Conservation (phyloP, 495 filamentous ascomycete genomes). For the Talaromyces trachyspermus region DNA sequence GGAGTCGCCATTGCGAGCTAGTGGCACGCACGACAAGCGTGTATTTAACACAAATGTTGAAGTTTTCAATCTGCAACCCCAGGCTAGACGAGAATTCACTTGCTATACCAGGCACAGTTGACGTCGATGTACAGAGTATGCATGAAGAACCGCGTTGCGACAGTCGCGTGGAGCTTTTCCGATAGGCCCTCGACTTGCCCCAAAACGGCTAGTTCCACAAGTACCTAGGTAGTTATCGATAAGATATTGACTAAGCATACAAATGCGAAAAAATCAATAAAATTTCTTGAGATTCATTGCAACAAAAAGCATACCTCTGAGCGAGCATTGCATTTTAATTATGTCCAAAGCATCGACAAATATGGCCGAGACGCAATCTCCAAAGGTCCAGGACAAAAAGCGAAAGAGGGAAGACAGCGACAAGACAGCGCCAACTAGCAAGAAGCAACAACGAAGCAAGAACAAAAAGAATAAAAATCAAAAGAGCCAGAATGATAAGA, state of each 20-base stretch:
- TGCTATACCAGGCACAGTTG: too few species aligned
- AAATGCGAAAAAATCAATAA: constrained; percentile 1
- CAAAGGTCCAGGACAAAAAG: constrained; percentile 1
- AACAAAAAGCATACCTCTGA: neutral
- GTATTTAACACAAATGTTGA: too few species aligned
- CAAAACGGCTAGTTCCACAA: constrained; percentile 4
- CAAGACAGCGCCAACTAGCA: constrained; percentile 1
- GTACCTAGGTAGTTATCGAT: too few species aligned
- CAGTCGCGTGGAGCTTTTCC: constrained; percentile 13
- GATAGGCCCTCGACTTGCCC: neutral
- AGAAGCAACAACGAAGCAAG: constrained; percentile 3
- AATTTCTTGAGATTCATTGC: constrained; percentile 5
- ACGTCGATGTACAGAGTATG: constrained; percentile 4
- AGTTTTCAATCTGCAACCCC: too few species aligned
- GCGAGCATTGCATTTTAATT: neutral
- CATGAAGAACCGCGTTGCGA: constrained; percentile 1
- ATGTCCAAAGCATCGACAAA: neutral
- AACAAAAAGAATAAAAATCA: constrained; percentile 2
- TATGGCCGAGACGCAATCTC: neutral
- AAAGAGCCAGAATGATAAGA: neutral
- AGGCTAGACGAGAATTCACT: too few species aligned
- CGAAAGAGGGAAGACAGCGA: constrained; percentile 4
- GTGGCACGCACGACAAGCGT: too few species aligned
- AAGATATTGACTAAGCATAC: constrained; percentile 28
- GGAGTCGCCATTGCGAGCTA: constrained; percentile 30